Conservation (phyloP, 202 grass and related monocot genomes). For the Cymbopogon flexuosus region DNA sequence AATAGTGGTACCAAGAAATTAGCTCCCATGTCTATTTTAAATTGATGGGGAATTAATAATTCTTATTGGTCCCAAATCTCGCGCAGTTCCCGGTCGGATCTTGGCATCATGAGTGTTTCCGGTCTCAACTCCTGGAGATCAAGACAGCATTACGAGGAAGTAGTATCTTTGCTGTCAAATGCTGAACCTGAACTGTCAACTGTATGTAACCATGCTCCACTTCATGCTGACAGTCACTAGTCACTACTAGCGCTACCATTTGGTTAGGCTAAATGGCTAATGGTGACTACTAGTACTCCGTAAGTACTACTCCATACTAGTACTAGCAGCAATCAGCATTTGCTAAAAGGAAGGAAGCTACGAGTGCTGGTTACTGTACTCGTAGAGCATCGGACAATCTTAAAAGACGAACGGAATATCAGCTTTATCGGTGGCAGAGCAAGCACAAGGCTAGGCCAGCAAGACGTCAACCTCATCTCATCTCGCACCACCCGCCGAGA, state of each 20-base stretch:
- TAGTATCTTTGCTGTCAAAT: not conserved
- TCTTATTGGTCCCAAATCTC: not conserved
- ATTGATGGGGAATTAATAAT: not conserved
- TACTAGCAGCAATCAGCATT: not conserved
- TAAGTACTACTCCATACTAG: no score
- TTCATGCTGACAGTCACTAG: not conserved
- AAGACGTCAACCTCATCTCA: not conserved
- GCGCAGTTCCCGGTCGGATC: not conserved
- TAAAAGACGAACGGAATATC: constrained; percentile 30
- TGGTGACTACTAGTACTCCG: not conserved
- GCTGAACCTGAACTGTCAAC: not conserved
- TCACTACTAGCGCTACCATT: not conserved
- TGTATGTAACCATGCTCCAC: not conserved
- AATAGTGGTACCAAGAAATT: constrained; percentile 14
- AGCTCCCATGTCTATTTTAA: constrained; percentile 21
- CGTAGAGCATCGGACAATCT: not conserved
- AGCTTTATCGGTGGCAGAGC: constrained; percentile 4
- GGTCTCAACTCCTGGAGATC: not conserved
- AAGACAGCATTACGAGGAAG: not conserved
- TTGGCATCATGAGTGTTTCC: not conserved
- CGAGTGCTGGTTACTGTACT: no score
- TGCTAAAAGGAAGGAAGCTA: not conserved
- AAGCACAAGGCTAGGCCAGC: not conserved
- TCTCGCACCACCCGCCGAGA: not conserved
- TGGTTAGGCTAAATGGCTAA: not conserved